A percentile compares a stretch with the other conserved stretches of the same genome.
Conservation (phyloP, 2,329 filamentous ascomycete genomes). For the Xylaria sp. region DNA sequence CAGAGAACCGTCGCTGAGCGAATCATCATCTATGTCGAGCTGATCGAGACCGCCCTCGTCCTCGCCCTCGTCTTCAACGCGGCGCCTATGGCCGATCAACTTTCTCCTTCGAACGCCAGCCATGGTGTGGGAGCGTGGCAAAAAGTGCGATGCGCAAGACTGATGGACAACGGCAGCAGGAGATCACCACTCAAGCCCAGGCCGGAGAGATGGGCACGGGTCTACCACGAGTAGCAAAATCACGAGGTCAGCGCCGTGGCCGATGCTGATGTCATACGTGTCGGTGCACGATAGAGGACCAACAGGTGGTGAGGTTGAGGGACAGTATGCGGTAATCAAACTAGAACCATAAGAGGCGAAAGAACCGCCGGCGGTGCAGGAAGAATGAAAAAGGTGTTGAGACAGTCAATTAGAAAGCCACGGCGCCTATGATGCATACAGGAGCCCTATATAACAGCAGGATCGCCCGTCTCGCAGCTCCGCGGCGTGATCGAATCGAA, state of each 20-base stretch:
- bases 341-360: slow-evolving; percentile 44
- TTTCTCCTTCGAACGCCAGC: slow-evolving; percentile 68
- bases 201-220: slow-evolving; percentile 16
- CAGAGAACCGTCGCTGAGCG: slow-evolving; percentile 71
- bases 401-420: slow-evolving; percentile 45
- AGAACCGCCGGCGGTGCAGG: slow-evolving; percentile 49
- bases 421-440: slow-evolving; percentile 37
- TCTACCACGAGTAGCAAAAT: slow-evolving; percentile 39
- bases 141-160: slow-evolving; percentile 30
- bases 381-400: slow-evolving; percentile 35
- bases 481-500: slow-evolving; percentile 29
- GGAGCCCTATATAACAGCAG: slow-evolving; percentile 33
- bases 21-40: slow-evolving; percentile 72
- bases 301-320: slow-evolving; percentile 36
- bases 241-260: slow-evolving; percentile 49
- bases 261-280: slow-evolving; percentile 39
- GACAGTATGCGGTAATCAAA: slow-evolving; percentile 34
- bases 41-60: slow-evolving; percentile 69
- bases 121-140: slow-evolving; percentile 52
- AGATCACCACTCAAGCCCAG: slow-evolving; percentile 18
- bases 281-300: slow-evolving; percentile 43
- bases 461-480: slow-evolving; percentile 20
- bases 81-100: slow-evolving; percentile 73
- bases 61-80: slow-evolving; percentile 76
- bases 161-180: slow-evolving; percentile 20